These are phyloP conservation scores for Cenococcum geophilum DNA, from an alignment of 495 filamentous ascomycete genomes.

Conservation along the genomic window DNA sequence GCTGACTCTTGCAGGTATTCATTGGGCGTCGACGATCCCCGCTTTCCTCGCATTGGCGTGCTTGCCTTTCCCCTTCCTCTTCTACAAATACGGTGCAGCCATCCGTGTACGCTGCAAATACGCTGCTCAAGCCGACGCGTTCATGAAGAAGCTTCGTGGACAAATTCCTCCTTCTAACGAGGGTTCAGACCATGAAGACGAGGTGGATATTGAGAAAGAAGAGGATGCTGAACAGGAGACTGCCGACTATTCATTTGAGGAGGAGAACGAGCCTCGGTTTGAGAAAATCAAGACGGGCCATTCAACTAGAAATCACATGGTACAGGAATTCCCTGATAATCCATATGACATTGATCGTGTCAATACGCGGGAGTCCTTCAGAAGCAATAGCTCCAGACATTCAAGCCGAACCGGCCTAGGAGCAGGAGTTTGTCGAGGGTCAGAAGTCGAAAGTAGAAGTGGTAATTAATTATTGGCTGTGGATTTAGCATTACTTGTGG, in stretches of 20 bases:
- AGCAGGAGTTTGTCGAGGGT: not conserved
- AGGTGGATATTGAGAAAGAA: constrained; percentile 18
- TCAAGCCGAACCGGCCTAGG: not conserved
- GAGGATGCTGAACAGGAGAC: constrained; percentile 33
- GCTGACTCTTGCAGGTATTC: constrained; percentile 6
- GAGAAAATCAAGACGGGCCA: constrained; percentile 35
- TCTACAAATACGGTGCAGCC: constrained; percentile 64
- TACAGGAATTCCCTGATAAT: constrained; percentile 31
- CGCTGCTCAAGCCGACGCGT: constrained; percentile 57
- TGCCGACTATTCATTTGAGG: constrained; percentile 34
- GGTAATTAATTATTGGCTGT: too few species aligned
- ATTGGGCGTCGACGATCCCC: constrained; percentile 74
- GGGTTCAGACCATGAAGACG: constrained; percentile 10
- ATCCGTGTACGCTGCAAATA: constrained; percentile 71
- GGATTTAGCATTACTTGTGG: too few species aligned
- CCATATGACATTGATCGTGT: constrained; percentile 41
- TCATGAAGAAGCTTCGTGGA: constrained; percentile 42
- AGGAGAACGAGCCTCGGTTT: constrained; percentile 26
- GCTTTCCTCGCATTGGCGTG: constrained; percentile 72
- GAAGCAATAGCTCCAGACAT: not conserved
- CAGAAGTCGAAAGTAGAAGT: too few species aligned
- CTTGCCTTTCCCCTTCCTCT: constrained; percentile 73
- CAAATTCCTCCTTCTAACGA: constrained; percentile 18
- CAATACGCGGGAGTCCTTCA: constrained; percentile 38
- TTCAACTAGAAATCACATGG: constrained; percentile 7